These are phyloP conservation scores for Dothistroma pini DNA, from an alignment of 2,329 filamentous ascomycete genomes.

Conservation along the genomic window DNA sequence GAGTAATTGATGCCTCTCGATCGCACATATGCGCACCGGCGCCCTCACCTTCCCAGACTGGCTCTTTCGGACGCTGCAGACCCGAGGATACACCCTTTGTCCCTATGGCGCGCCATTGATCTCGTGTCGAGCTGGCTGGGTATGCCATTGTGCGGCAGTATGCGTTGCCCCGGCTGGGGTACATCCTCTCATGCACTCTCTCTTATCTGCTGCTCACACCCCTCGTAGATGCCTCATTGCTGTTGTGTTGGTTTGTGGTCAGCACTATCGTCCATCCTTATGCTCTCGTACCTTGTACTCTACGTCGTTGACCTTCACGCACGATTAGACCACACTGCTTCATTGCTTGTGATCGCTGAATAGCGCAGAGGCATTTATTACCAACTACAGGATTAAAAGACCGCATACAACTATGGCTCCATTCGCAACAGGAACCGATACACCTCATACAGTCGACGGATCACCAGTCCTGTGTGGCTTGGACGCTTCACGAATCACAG, in stretches of 20 bases:
- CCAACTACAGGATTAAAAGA: not conserved
- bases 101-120: constrained; percentile 6
- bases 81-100: constrained; percentile 18
- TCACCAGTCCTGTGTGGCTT: constrained; percentile 16
- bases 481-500: constrained; percentile 51
- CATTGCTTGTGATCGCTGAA: not conserved
- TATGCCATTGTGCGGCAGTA: constrained; percentile 1
- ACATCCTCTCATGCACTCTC: constrained; percentile 1
- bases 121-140: constrained; percentile 6
- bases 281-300: constrained; percentile 2
- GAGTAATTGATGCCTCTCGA: constrained; percentile 19
- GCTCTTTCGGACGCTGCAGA: not conserved
- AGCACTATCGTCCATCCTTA: not conserved
- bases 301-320: constrained; percentile 1
- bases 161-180: constrained; percentile 14
- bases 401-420: constrained; percentile 27
- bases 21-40: not conserved
- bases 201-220: constrained; percentile 14
- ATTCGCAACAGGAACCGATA: constrained; percentile 29
- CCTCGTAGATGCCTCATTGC: constrained; percentile 6
- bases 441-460: constrained; percentile 23
- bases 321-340: not conserved
- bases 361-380: not conserved
- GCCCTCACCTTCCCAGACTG: not conserved
- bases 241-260: not conserved